Conservation (phyloP, 2,329 filamentous ascomycete species). For the Madurella mycetomatis region DNA sequence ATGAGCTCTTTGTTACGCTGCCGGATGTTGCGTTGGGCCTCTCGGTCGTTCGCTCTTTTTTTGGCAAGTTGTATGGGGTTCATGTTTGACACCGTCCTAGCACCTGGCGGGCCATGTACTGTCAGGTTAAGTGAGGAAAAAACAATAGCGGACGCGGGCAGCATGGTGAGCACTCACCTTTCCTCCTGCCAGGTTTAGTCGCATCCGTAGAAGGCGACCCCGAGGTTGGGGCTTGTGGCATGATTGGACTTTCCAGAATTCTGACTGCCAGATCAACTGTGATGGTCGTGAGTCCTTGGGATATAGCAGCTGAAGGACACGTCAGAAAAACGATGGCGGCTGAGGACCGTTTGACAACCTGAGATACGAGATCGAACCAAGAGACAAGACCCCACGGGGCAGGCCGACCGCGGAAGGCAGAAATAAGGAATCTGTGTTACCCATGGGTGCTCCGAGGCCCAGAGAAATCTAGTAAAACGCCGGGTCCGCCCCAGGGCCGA, state of each 20-base stretch:
- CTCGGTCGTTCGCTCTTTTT: constrained; percentile 87
- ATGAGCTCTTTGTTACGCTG: constrained; percentile 85
- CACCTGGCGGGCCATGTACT: constrained; percentile 36
- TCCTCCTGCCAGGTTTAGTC: constrained; percentile 41
- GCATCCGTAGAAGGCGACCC: constrained; percentile 39
- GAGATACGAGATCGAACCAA: neutral
- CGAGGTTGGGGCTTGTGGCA: constrained; percentile 29
- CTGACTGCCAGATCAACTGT: neutral
- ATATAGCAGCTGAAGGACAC: neutral
- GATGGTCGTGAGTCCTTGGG: too few relatives aligned
- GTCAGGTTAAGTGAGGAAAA: neutral
- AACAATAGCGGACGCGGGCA: neutral
- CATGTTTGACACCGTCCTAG: constrained; percentile 78
- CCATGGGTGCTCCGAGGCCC: neutral
- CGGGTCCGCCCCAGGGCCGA: neutral
- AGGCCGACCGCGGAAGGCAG: neutral
- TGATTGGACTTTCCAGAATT: neutral
- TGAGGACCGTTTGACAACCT: neutral
- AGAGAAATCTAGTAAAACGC: neutral
- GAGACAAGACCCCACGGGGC: neutral
- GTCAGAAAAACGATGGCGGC: neutral
- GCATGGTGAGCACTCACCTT: constrained; percentile 34
- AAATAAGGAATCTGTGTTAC: neutral
- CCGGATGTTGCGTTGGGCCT: constrained; percentile 82
- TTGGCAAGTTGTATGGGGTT: constrained; percentile 84